Conservation (phyloP, 805 yeast species). For the Candida lessepsii region DNA sequence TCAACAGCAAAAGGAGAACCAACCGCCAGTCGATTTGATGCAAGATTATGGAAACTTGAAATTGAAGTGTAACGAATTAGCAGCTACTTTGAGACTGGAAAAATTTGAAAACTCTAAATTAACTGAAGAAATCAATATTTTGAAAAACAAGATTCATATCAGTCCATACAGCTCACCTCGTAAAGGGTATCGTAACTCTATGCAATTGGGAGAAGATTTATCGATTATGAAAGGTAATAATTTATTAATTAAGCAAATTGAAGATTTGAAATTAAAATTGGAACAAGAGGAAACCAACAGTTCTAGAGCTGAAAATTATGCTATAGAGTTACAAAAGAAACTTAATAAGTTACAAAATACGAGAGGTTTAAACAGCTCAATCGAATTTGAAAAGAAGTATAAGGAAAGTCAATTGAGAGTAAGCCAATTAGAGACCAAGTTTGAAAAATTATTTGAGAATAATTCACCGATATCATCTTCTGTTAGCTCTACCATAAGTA, state of each 20-base stretch:
- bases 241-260: conserved; percentile 43
- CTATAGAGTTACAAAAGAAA: conserved; percentile 43
- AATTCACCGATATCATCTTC: conserved; percentile 16
- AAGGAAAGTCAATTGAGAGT: conserved; percentile 35
- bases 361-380: conserved; percentile 32
- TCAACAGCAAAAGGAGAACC: conserved; percentile 36
- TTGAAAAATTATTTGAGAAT: conserved; percentile 24
- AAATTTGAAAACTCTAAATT: conserved; percentile 44
- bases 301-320: conserved; percentile 50
- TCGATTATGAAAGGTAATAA: conserved; percentile 16
- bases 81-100: conserved; percentile 49
- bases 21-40: conserved; percentile 31
- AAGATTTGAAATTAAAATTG: conserved; percentile 46
- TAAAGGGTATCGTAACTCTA: conserved; percentile 32
- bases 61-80: conserved; percentile 51
- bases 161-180: conserved; percentile 24
- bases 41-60: conserved; percentile 49
- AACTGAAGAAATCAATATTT: conserved; percentile 54
- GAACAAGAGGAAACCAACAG: conserved; percentile 53
- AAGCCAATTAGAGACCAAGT: conserved; percentile 30
- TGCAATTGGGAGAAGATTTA: conserved; percentile 34
- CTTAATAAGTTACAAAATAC: conserved; percentile 42
- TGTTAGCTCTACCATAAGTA: conserved; percentile 17
- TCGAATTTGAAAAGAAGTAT: conserved; percentile 37
- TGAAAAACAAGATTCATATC: conserved; percentile 50